Conservation (phyloP, 345 rosid genomes). For the Psidium guajava region DNA sequence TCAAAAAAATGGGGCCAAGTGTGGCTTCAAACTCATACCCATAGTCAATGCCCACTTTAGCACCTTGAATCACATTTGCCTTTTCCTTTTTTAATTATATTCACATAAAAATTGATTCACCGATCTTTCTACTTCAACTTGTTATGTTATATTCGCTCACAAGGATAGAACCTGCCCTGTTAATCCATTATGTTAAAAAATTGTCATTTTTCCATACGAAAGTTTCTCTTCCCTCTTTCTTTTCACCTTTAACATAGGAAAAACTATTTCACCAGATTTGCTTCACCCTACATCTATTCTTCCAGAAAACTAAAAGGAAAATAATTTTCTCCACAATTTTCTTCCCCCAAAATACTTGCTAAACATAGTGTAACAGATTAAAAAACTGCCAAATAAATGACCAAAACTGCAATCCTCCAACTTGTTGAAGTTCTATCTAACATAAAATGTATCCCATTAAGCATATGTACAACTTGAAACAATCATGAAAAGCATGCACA, state of each 20-base stretch:
- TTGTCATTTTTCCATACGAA: not conserved
- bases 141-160: not conserved
- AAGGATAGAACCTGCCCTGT: not conserved
- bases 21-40: not conserved
- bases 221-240: not conserved
- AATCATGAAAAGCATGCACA: not conserved
- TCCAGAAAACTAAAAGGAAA: not conserved
- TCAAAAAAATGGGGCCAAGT: not conserved
- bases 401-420: not conserved
- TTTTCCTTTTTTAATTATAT: not conserved
- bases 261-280: not conserved
- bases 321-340: not conserved
- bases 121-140: not conserved
- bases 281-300: not conserved
- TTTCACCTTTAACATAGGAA: not conserved
- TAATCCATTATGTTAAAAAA: not conserved
- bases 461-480: not conserved
- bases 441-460: not conserved
- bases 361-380: not conserved
- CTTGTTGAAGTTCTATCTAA: not conserved
- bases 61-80: not conserved
- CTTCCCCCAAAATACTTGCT: not conserved
- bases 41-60: not conserved
- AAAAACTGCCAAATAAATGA: not conserved
- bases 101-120: not conserved